Evolutionary conservation across 768 basidiomycete species (phyloP), one percentile per base, ranked within the genome.

Genomic region (Pholiota molesta): DNA sequence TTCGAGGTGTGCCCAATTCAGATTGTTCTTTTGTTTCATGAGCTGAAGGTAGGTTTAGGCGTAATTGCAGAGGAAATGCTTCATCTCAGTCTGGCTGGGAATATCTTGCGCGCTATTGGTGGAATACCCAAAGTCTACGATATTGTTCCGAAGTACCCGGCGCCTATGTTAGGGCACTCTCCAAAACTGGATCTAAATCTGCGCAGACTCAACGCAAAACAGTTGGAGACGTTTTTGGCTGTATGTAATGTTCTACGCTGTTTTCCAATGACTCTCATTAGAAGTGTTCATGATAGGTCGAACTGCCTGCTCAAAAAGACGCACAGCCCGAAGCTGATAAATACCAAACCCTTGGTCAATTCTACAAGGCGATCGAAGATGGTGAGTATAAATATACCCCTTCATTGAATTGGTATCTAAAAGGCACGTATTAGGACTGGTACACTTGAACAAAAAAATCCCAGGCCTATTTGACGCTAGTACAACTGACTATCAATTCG

Each of bases 1-100:
- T 67, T 61, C 64, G 57, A 29, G 63, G 62, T 62, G 21, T 31
- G 59, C 49, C 39, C 47, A 1, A 19, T 23, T n/a, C 59, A n/a
- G 1, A 5, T 39, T 29, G 44, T 16, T 19, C 8, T 23, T 13
- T 10, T 51, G 10, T 33, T 42, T 42, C 53, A 10, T n/a, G 28
- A 8, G 23, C 57, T 31, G 16, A 55, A 56, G 16, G 47, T 26
- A 14, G 37, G 21, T 28, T 35, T 52, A 72, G 71, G 65, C 23
- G 66, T 72, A 28, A 67, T 70, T 47, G 60, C 64, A 7, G 65
- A 72, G 62, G 71, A 72, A 51, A 72, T 72, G 70, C 64, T 72
- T 47, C 71, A 72, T 63, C 65, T 72, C 23, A 63, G 60, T 49
- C 66, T 72, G 17, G 68, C 66, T n/a, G 68, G 71, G 13, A 72